Percentiles rank a stretch among this genome's conserved stretches.
Evolutionary conservation across 495 filamentous ascomycete genomes (phyloP).

Genomic region (Xylaria intraflava): DNA sequence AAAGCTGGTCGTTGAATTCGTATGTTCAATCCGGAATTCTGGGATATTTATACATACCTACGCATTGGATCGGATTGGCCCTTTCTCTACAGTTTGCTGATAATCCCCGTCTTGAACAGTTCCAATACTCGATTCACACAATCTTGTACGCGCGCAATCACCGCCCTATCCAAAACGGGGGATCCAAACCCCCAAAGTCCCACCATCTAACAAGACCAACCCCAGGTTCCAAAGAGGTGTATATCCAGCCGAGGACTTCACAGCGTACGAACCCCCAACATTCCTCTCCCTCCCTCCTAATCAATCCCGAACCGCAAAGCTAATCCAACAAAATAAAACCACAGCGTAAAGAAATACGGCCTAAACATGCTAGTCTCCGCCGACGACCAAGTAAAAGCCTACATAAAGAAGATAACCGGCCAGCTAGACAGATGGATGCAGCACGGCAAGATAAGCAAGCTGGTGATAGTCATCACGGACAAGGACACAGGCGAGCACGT

Average conservation of each 20-base stretch:
- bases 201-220: conserved; percentile 9
- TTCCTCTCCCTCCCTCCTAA: neutral
- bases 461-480: conserved; percentile 90
- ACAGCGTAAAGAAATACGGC: conserved; percentile 95
- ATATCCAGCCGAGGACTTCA: conserved; percentile 97
- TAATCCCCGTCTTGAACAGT: conserved; percentile 40
- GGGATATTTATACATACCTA: too few relatives aligned
- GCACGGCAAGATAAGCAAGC: conserved; percentile 89
- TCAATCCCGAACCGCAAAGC: neutral
- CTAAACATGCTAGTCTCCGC: conserved; percentile 95
- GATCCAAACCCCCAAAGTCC: neutral
- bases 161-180: too few relatives aligned
- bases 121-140: conserved; percentile 95
- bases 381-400: conserved; percentile 97
- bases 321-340: neutral
- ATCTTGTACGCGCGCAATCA: conserved; percentile 54
- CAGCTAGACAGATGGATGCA: conserved; percentile 96
- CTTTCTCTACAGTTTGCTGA: too few relatives aligned
- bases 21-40: conserved; percentile 38
- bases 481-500: conserved; percentile 95
- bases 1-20: conserved; percentile 91
- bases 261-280: conserved; percentile 55
- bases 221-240: conserved; percentile 86
- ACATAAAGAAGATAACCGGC: conserved; percentile 97
- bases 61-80: too few relatives aligned